Base-by-base conservation (phyloP, 2,329 filamentous ascomycete genomes). In the Ciborinia camelliae region DNA sequence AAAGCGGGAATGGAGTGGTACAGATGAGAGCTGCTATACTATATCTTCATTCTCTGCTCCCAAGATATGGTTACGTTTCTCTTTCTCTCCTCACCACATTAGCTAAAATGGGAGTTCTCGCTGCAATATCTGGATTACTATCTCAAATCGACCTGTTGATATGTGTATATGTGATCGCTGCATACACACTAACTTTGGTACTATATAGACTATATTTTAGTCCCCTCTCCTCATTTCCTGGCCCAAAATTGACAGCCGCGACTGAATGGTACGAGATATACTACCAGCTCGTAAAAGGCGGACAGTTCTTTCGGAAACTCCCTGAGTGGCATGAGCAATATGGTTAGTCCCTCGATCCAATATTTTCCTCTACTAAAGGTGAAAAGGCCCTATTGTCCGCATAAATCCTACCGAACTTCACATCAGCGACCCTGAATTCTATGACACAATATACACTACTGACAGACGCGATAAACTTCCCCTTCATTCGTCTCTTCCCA, bases 271-370 rank as follows among this genome's bases (percentile, higher is more conserved):
- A 74, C 47, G 68, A 72, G 32, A 61, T 65, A 6, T 82, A 80
- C 69, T 80, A 80, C 64, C 79, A 81, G 64, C 72, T 80, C 28
- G 65, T 79, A 45, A 72, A 76, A 9, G 75, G 76, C 7, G 62
- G 62, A 20, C 73, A 78, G 67, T 81, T 80, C 65, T 78, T 73
- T 20, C 78, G 75, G 68, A 75, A 80, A 64, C 77, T 81, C 39
- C 71, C 74, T 48, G 73, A 78, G 60, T 71, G 81, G 70, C 80
- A 81, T 69, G 69, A 77, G 48, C 69, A 71, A 67, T 81, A 80
- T 63, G 73, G 73, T 65, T 32, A 2, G 55, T 60, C 32, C n/a
- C 18, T 28, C 18, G 14, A 10, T 10, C 26, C 9, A 28, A 23
- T 37, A 1, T 39, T 10, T 32, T 35, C 9, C 7, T 28, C 7